Conservation (phyloP, 306 rosid genomes). For the Quercus rubra region DNA sequence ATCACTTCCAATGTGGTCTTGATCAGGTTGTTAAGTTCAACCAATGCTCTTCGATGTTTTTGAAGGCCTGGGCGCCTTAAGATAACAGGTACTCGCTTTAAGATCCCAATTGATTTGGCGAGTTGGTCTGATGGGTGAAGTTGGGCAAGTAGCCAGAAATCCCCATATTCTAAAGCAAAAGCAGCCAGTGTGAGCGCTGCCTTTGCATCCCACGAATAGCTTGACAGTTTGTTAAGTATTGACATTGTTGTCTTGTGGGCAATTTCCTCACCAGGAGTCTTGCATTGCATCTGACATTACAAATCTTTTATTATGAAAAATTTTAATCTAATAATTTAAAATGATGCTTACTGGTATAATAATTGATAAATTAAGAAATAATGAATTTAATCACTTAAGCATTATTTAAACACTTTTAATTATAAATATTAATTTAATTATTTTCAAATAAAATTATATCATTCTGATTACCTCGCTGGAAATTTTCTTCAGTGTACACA, state of each 20-base stretch:
- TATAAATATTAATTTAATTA: no score
- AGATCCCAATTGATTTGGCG: slow-evolving; percentile 52
- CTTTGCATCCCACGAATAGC: slow-evolving; percentile 61
- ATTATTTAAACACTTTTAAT: no score
- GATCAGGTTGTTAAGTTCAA: slow-evolving; percentile 54
- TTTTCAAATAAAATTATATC: not conserved
- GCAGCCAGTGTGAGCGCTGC: slow-evolving; percentile 66
- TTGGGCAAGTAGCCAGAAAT: slow-evolving; percentile 64
- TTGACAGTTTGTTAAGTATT: slow-evolving; percentile 50
- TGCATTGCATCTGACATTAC: slow-evolving; percentile 51
- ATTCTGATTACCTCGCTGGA: slow-evolving; percentile 40
- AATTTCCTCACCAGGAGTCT: slow-evolving; percentile 49
- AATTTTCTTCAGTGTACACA: slow-evolving; percentile 45
- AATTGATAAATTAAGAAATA: no score
- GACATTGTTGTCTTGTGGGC: slow-evolving; percentile 54
- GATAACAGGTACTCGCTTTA: slow-evolving; percentile 53
- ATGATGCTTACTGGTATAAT: no score
- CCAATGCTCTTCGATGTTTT: slow-evolving; percentile 35
- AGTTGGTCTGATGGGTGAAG: slow-evolving; percentile 40
- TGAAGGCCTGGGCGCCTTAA: slow-evolving; percentile 27
- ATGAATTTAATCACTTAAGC: no score
- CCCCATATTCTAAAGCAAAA: slow-evolving; percentile 64
- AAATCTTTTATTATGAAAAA: no score
- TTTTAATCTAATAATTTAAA: no score
- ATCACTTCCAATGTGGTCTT: slow-evolving; percentile 47